Base-by-base conservation (phyloP, 192 early-diverging fungal species). In the Coemansia sp. region DNA sequence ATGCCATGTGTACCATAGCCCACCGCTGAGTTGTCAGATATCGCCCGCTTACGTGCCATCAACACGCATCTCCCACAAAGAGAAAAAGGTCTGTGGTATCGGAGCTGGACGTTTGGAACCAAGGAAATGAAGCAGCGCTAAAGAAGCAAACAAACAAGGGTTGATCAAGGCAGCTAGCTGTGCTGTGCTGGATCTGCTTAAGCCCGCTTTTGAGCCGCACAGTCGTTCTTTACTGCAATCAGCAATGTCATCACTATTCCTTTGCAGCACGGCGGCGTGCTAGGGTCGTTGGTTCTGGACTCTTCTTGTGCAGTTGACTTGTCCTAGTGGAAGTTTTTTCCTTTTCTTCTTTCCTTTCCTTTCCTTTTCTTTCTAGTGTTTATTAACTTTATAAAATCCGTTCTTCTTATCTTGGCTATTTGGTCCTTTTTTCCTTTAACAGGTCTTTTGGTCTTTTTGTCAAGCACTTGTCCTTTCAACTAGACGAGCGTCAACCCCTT, bases 291-390 rank as follows among this genome's bases (percentile, higher is more conserved):
- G 13, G 13, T 45, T 54, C 52, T 54, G 26, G 52, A 19, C 61
- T 50, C 48, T n/a, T 13, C 13, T 42, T 12, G 9, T 8, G 61
- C 32, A 9, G 42, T 32, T 32, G 4, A 32, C 32, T 32, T 32
- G 32, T 32, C 32, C 32, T 32, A 32, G 32, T 32, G 2, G 2
- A 32, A 32, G 32, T 44, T 48, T 48, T 63, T n/a, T 63, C n/a
- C 37, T 7, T 49, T 45, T n/a, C 13, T 10, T 18, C 45, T 19
- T 40, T 19, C 47, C 39, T 66, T 10, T 11, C 18, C 47, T 32
- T 57, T 48, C 56, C 43, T 63, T 39, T 39, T 56, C 56, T 42
- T 49, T 40, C 65, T 18, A 32, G 2, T 58, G 11, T 44, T 49
- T n/a, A 13, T 26, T 47, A 47, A 43, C 40, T 37, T 65, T 39